These are phyloP conservation scores for Epichloe festucae DNA, from an alignment of 2,329 filamentous ascomycete species.

Conservation along the genomic window DNA sequence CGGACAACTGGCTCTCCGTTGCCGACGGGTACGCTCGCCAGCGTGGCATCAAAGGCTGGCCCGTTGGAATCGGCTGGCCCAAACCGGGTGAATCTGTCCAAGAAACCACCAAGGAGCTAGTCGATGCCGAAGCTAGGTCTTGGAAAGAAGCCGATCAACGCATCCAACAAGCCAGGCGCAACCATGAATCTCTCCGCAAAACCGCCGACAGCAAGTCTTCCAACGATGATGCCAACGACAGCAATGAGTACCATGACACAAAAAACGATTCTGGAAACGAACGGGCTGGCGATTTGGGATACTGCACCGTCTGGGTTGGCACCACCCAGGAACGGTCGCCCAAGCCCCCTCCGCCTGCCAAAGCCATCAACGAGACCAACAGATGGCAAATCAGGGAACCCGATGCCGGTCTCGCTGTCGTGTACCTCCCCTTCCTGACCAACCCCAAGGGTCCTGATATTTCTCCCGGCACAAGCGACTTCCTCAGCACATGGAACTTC, in stretches of 20 bases:
- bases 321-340: constrained; percentile 59
- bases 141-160: constrained; percentile 49
- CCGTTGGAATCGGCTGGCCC: constrained; percentile 89
- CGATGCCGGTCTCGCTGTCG: constrained; percentile 72
- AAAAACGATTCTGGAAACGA: constrained; percentile 30
- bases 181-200: constrained; percentile 24
- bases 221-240: constrained; percentile 9
- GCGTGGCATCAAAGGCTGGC: constrained; percentile 87
- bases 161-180: constrained; percentile 44
- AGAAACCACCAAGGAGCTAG: constrained; percentile 51
- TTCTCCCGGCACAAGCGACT: constrained; percentile 73
- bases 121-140: constrained; percentile 48
- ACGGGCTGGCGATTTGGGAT: constrained; percentile 54
- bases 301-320: constrained; percentile 94
- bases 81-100: constrained; percentile 43
- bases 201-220: constrained; percentile 11
- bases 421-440: constrained; percentile 75
- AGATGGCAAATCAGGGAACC: constrained; percentile 57
- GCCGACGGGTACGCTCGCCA: constrained; percentile 87
- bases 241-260: constrained; percentile 16
- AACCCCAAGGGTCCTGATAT: constrained; percentile 70
- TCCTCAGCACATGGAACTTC: constrained; percentile 96
- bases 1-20: constrained; percentile 92
- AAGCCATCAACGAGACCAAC: constrained; percentile 46
- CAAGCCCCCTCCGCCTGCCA: constrained; percentile 37